Conservation (phyloP, 2,329 filamentous ascomycete genomes). For the Colletotrichum tropicale region DNA sequence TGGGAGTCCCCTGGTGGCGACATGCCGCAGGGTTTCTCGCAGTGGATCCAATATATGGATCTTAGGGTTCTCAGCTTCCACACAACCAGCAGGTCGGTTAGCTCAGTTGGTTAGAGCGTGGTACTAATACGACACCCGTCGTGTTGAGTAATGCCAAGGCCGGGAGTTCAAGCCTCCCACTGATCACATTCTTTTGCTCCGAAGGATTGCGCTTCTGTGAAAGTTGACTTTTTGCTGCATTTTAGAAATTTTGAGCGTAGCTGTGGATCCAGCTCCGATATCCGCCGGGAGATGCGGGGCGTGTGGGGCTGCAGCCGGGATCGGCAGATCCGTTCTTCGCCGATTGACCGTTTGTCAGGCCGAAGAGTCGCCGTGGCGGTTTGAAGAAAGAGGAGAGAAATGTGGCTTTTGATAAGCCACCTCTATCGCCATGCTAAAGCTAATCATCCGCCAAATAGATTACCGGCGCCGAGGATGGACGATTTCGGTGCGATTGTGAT, state of each 20-base stretch:
- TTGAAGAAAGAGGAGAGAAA: neutral
- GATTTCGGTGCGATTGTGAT: neutral
- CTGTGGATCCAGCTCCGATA: neutral
- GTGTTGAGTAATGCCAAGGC: conserved; percentile 16
- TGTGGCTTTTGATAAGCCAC: neutral
- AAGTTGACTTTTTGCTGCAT: neutral
- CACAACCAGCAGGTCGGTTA: conserved; percentile 8
- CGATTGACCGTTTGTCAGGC: neutral
- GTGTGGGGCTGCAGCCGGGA: neutral
- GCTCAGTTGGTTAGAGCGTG: conserved; percentile 22
- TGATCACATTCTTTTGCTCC: neutral
- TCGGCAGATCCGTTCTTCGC: neutral
- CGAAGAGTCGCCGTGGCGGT: neutral
- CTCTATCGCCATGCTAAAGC: neutral
- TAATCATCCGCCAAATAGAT: neutral
- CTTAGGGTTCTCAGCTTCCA: accelerated
- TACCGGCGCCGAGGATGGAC: neutral
- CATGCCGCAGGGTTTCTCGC: neutral
- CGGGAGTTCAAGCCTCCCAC: conserved; percentile 22
- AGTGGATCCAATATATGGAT: neutral
- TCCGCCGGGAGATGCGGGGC: neutral
- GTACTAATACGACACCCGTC: conserved; percentile 16
- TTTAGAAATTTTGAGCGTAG: neutral
- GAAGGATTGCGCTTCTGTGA: neutral
- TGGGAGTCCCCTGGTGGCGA: accelerated